These are phyloP conservation scores for thale cress (Arabidopsis thaliana) DNA, from an alignment of 345 rosid genomes.

Conservation along the genomic window DNA sequence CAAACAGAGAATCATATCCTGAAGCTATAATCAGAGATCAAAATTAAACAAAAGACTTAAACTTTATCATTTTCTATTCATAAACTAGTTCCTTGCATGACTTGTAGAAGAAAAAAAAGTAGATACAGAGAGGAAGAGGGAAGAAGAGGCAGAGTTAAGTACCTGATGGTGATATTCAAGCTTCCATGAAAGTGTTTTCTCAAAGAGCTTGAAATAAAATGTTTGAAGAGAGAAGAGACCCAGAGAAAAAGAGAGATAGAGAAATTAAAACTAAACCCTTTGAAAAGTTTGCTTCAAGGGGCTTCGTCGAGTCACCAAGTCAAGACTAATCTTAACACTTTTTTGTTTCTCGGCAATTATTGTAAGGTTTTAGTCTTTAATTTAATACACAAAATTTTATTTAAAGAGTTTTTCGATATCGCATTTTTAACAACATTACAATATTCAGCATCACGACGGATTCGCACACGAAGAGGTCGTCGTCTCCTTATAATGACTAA, in stretches of 20 bases:
- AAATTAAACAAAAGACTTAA: constrained; percentile 7
- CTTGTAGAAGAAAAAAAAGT: constrained; percentile 28
- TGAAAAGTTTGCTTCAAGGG: constrained; percentile 42
- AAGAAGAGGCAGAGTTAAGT: constrained; percentile 12
- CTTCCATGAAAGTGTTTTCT: constrained; percentile 41
- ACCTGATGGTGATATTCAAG: constrained; percentile 42
- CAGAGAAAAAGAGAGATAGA: constrained; percentile 41
- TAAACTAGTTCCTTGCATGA: constrained; percentile 34
- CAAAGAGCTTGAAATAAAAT: constrained; percentile 33
- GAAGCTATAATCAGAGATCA: constrained; percentile 32
- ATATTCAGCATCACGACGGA: constrained; percentile 23
- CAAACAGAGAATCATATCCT: constrained; percentile 5
- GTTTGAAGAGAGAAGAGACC: constrained; percentile 43
- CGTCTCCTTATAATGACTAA: neutral
- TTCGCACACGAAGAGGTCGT: constrained; percentile 45
- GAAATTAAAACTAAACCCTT: constrained; percentile 43
- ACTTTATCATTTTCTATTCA: neutral
- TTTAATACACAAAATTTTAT: constrained; percentile 23
- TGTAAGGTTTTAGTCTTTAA: constrained; percentile 34
- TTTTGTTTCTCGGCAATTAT: constrained; percentile 29
- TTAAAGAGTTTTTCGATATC: constrained; percentile 11
- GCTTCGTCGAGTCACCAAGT: constrained; percentile 46
- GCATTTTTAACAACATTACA: constrained; percentile 11
- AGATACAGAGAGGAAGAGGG: constrained; percentile 4
- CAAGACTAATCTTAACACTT: constrained; percentile 27